Conservation (phyloP, 1,284 basidiomycete genomes). For the Singerocomus rubriflavus region DNA sequence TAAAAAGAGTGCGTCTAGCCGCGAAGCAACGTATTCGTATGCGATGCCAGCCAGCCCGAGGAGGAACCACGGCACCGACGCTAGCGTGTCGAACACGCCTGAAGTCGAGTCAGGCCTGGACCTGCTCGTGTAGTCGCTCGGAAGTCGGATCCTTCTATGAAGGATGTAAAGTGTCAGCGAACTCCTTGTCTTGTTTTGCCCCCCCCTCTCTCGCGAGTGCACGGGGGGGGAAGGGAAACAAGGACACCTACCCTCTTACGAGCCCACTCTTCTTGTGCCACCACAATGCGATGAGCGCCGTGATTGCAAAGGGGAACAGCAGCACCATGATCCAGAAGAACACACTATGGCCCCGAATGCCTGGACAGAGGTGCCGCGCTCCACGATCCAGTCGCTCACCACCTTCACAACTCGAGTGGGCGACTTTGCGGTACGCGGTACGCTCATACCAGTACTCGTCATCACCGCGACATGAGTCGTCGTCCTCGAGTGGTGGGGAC, state of each 20-base stretch:
- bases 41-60: conserved; percentile 74
- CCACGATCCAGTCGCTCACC: conserved; percentile 76
- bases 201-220: not conserved
- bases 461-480: conserved; percentile 60
- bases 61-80: conserved; percentile 85
- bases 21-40: conserved; percentile 60
- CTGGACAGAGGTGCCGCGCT: conserved; percentile 71
- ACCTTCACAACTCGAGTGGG: conserved; percentile 80
- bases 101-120: conserved; percentile 39
- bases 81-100: conserved; percentile 64
- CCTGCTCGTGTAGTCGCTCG: conserved; percentile 40
- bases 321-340: conserved; percentile 84
- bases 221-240: not conserved
- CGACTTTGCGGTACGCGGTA: conserved; percentile 86
- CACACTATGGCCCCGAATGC: conserved; percentile 63
- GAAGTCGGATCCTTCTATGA: conserved; percentile 73
- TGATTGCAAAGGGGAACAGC: conserved; percentile 70
- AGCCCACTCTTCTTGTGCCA: conserved; percentile 71
- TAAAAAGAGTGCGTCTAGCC: conserved; percentile 40
- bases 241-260: conserved; percentile 60
- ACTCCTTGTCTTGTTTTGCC: not conserved
- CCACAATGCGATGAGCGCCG: conserved; percentile 73
- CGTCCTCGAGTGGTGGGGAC: conserved; percentile 55
- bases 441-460: conserved; percentile 88
- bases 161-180: conserved; percentile 8